A percentile compares a stretch with the other conserved stretches of the same genome.
Conservation (phyloP, 192 early-diverging fungal genomes). For the Rhizoclosmatium globosum region DNA sequence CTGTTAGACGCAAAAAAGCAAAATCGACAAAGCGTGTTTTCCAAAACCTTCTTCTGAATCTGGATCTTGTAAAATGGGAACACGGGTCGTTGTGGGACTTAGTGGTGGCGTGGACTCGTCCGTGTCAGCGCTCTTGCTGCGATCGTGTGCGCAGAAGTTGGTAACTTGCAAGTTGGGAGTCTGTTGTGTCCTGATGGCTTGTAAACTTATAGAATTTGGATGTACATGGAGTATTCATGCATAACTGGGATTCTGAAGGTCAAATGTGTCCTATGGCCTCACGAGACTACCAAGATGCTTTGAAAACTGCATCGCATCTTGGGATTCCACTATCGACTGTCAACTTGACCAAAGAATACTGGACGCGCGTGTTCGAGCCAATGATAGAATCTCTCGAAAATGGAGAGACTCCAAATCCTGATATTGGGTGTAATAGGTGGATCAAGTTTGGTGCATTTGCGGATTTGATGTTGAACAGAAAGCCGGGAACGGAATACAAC, state of each 20-base stretch:
- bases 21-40: neutral
- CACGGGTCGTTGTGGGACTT: constrained; percentile 80
- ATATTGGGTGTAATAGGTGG: constrained; percentile 86
- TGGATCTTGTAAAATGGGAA: neutral
- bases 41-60: too few species aligned
- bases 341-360: constrained; percentile 89
- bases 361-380: constrained; percentile 86
- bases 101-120: constrained; percentile 96
- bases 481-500: neutral
- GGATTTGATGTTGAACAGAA: constrained; percentile 49
- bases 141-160: constrained; percentile 27
- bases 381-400: constrained; percentile 75
- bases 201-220: constrained; percentile 5
- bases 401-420: constrained; percentile 91
- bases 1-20: neutral
- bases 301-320: constrained; percentile 63
- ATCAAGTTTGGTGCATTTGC: constrained; percentile 95
- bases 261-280: constrained; percentile 21
- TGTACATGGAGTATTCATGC: constrained; percentile 89
- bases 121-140: constrained; percentile 81
- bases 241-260: constrained; percentile 89
- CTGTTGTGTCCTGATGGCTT: neutral
- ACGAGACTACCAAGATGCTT: constrained; percentile 31
- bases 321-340: constrained; percentile 68
- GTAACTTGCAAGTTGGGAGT: neutral